These are phyloP conservation scores for Schizopora paradoxa DNA, from an alignment of 1,284 basidiomycete genomes.

Conservation along the genomic window DNA sequence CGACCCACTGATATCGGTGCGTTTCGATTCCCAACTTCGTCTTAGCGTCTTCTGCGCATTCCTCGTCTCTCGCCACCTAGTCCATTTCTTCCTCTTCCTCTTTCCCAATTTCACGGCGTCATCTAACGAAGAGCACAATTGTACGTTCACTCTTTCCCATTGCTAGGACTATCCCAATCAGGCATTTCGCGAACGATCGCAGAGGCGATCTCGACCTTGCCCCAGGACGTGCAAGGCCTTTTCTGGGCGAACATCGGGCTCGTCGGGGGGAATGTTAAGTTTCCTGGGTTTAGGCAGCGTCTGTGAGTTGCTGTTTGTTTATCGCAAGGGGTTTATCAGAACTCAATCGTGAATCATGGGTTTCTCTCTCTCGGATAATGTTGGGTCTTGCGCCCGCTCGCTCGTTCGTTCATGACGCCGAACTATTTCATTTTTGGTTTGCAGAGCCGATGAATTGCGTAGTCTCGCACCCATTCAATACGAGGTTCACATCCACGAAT, in stretches of 20 bases:
- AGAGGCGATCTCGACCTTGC: conserved; percentile 66
- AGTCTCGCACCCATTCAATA: conserved; percentile 75
- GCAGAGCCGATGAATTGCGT: conserved; percentile 63
- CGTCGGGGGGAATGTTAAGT: conserved; percentile 77
- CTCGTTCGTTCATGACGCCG: no score
- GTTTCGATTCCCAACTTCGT: conserved; percentile 21
- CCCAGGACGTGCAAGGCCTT: conserved; percentile 78
- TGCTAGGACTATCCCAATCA: conserved; percentile 71
- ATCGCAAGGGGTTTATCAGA: conserved; percentile 15
- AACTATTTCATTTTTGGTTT: conserved; percentile 2
- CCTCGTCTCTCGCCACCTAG: not conserved
- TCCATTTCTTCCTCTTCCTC: conserved; percentile 15
- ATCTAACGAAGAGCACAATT: conserved; percentile 7
- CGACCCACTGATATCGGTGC: conserved; percentile 83
- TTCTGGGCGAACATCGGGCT: conserved; percentile 93
- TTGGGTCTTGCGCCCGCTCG: no score
- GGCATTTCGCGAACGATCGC: conserved; percentile 77
- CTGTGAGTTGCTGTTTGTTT: no score
- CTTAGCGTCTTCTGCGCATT: not conserved
- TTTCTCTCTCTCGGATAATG: not conserved
- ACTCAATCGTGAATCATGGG: not conserved
- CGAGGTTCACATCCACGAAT: conserved; percentile 67
- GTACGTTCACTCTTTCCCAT: conserved; percentile 4
- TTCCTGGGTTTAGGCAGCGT: conserved; percentile 70
- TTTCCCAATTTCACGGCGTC: conserved; percentile 4